Percentiles rank a stretch among this genome's conserved stretches.
Conservation (phyloP, 176 grass and related monocot genomes). For the Aegilops sharonensis region DNA sequence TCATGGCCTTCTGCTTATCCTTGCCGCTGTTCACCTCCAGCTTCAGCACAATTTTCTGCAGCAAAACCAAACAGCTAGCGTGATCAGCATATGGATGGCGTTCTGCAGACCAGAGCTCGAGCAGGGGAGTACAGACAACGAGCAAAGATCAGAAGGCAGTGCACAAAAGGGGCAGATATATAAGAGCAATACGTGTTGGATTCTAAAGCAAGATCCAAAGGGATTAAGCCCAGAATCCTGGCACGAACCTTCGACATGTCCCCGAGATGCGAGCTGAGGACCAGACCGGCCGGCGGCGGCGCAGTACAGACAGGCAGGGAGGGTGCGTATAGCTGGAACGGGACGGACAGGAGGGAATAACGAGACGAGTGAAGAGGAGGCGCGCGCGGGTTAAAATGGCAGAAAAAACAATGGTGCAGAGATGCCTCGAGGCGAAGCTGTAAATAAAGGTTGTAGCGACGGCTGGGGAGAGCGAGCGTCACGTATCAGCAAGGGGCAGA, state of each 20-base stretch:
- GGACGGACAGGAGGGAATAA: background rate
- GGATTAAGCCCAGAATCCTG: background rate
- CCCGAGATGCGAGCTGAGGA: background rate
- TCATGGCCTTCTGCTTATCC: conserved; percentile 90
- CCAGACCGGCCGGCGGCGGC: background rate
- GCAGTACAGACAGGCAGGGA: background rate
- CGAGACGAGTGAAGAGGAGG: background rate
- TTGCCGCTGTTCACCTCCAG: conserved; percentile 64
- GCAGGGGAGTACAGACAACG: background rate
- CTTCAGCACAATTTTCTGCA: conserved; percentile 85
- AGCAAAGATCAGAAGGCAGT: background rate
- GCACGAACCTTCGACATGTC: conserved; percentile 50
- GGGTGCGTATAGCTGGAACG: background rate
- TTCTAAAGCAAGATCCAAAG: conserved; percentile 37
- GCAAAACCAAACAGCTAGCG: background rate
- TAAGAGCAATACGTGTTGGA: background rate
- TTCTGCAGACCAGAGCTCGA: background rate
- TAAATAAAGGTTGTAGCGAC: conserved; percentile 32
- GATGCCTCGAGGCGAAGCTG: background rate
- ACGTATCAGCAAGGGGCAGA: background rate
- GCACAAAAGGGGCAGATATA: background rate
- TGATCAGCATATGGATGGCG: background rate
- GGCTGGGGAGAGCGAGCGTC: background rate
- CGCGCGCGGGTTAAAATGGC: background rate
- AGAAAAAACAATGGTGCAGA: conserved; percentile 25